Percentiles rank a stretch among this genome's conserved stretches.
Conservation (phyloP, 805 yeast species). For the Wickerhamomyces chambardii region DNA sequence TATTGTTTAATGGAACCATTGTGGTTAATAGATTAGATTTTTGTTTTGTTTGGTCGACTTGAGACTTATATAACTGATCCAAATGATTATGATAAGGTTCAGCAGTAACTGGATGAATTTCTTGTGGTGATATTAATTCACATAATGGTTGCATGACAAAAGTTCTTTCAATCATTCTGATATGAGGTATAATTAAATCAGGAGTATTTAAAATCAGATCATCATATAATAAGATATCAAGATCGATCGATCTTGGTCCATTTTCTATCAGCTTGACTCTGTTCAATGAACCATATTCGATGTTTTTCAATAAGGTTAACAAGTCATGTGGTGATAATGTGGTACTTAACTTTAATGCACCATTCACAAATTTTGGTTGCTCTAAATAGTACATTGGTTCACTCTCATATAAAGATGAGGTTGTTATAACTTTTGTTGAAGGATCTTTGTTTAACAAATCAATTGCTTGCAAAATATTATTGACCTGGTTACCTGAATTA, state of each 20-base stretch:
- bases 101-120: constrained; percentile 77
- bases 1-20: constrained; percentile 35
- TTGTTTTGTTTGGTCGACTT: constrained; percentile 27
- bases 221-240: constrained; percentile 70
- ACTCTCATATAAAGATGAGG: constrained; percentile 79
- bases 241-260: constrained; percentile 88
- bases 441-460: constrained; percentile 28
- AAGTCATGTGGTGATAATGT: constrained; percentile 54
- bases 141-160: constrained; percentile 87
- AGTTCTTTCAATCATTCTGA: constrained; percentile 78
- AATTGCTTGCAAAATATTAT: constrained; percentile 51
- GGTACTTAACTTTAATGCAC: constrained; percentile 66
- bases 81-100: constrained; percentile 70
- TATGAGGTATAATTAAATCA: constrained; percentile 74
- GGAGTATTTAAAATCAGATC: constrained; percentile 42
- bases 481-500: constrained; percentile 65
- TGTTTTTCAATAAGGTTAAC: constrained; percentile 51
- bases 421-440: constrained; percentile 33
- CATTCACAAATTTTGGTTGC: constrained; percentile 79
- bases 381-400: constrained; percentile 87
- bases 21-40: constrained; percentile 41
- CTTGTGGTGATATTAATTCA: constrained; percentile 63
- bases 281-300: constrained; percentile 65
- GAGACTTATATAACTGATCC: constrained; percentile 36
- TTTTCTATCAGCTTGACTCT: constrained; percentile 77